Evolutionary conservation across 208 protist genomes (phyloP).

Genomic region (Leishmania tropica): DNA sequence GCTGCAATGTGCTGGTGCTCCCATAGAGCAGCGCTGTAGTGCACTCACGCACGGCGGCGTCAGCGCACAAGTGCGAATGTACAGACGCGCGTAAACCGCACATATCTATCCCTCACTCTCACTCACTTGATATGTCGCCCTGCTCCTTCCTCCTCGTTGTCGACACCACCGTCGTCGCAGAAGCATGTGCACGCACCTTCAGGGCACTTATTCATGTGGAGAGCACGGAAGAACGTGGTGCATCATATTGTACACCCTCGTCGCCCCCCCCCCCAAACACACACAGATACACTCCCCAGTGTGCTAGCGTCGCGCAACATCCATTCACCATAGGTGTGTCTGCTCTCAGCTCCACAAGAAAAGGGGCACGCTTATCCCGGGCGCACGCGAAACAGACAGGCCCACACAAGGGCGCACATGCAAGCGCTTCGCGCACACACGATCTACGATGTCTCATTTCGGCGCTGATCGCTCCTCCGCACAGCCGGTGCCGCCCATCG

Average conservation of each 20-base stretch:
- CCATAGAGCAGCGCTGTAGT: not conserved
- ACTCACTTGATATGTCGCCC: not conserved
- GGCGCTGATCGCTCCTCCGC: not conserved
- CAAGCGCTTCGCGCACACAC: not conserved
- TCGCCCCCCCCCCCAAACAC: not conserved
- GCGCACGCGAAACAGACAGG: not conserved
- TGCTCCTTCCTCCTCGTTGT: not conserved
- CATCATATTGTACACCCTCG: not conserved
- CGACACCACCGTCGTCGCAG: not conserved
- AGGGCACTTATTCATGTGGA: not conserved
- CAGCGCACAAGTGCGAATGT: not conserved
- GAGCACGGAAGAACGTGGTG: not conserved
- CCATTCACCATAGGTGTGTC: not conserved
- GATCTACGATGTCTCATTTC: not conserved
- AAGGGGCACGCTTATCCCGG: not conserved
- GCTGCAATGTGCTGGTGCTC: not conserved
- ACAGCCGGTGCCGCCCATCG: slow-evolving; percentile 12
- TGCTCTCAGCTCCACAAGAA: not conserved
- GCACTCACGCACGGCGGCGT: not conserved
- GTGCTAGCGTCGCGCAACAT: not conserved
- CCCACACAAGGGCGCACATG: not conserved
- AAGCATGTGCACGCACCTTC: not conserved
- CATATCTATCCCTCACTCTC: not conserved
- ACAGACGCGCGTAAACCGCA: not conserved
- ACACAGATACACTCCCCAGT: not conserved